These are phyloP conservation scores for Cochlearia excelsa DNA, from an alignment of 345 rosid genomes.

Conservation along the genomic window DNA sequence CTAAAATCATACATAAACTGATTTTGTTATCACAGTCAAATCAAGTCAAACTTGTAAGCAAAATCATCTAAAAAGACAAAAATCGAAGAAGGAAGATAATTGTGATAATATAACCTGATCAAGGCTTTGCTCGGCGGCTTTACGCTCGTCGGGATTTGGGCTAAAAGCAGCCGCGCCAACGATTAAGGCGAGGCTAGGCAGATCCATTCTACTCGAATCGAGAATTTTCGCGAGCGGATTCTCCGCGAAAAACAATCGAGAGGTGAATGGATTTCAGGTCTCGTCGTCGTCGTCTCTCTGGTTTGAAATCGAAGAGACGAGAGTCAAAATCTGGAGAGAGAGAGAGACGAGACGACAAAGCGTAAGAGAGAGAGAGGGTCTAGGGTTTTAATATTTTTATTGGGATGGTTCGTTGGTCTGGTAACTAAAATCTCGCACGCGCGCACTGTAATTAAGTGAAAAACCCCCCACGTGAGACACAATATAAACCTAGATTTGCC, in stretches of 20 bases:
- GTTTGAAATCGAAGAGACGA: slow-evolving; percentile 34
- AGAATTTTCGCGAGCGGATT: slow-evolving; percentile 5
- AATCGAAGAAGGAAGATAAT: background rate
- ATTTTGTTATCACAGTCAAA: too few relatives aligned
- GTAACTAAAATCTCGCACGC: slow-evolving; percentile 21
- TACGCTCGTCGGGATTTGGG: slow-evolving; percentile 84
- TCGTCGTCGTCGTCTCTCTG: slow-evolving; percentile 21
- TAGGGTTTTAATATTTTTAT: slow-evolving; percentile 30
- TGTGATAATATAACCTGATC: slow-evolving; percentile 51
- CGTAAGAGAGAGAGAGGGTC: slow-evolving; percentile 9
- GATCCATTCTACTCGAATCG: slow-evolving; percentile 58
- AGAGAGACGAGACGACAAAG: slow-evolving; percentile 1
- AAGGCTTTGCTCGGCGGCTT: slow-evolving; percentile 85
- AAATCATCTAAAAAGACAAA: background rate
- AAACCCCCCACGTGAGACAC: slow-evolving; percentile 25
- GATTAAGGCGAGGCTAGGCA: slow-evolving; percentile 58
- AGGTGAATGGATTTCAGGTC: slow-evolving; percentile 4
- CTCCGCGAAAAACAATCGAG: background rate
- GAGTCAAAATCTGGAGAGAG: slow-evolving; percentile 20
- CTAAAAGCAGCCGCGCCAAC: slow-evolving; percentile 76
- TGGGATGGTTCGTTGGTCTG: slow-evolving; percentile 30
- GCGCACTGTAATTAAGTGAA: slow-evolving; percentile 37
- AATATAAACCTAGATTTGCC: slow-evolving; percentile 22
- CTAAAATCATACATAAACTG: too few relatives aligned
- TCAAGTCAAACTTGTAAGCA: too few relatives aligned